Evolutionary conservation across 2,329 filamentous ascomycete genomes (phyloP), one percentile per base, ranked within the genome.

Genomic region (Pseudogymnoascus pannorum): DNA sequence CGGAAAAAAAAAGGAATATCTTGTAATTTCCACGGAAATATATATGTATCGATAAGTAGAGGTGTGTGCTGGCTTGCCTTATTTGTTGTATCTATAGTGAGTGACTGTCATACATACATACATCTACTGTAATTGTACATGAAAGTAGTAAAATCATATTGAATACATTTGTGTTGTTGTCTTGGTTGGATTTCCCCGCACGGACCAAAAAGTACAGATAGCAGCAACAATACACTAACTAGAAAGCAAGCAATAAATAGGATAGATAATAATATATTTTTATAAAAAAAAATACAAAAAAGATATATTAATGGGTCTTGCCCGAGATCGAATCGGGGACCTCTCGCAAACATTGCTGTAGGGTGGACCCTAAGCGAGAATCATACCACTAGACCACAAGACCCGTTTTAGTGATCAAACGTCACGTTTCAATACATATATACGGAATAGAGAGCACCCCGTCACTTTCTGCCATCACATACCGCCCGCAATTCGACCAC

Each of bases 321-420:
- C 63, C 63, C 59, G 54, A 61, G 57, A 48, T 65, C 63, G 63
- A 64, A 65, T 59, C 38, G 48, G 62, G 63, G 63, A 59, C 63
- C 63, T 63, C 63, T 61, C 63, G 63, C 63, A 65, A 51, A 57
- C 57, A 36, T 33, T 22, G 26, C 26, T 40, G 33, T 18, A 48
- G 51, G 44, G 59, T 62, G 57, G 61, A 57, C 64, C 66, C 66
- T 69, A 69, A 68, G 67, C 67, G 67, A 67, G 67, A 67, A 65
- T 65, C 62, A 65, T 65, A 65, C 63, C 63, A 63, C 63, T 65
- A 65, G 62, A 64, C 64, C 64, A 64, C 60, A 42, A 31, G 24
- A 57, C 18, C 40, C 20, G 20, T 14, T 44, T 44, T 44, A 44
- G 40, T 44, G 12, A 22, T 44, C 11, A 20, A 9, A 29, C 29